phyloP scores from a whole-genome alignment of 257 asterid genomes.

The Jaltomata sinuosa region DNA sequence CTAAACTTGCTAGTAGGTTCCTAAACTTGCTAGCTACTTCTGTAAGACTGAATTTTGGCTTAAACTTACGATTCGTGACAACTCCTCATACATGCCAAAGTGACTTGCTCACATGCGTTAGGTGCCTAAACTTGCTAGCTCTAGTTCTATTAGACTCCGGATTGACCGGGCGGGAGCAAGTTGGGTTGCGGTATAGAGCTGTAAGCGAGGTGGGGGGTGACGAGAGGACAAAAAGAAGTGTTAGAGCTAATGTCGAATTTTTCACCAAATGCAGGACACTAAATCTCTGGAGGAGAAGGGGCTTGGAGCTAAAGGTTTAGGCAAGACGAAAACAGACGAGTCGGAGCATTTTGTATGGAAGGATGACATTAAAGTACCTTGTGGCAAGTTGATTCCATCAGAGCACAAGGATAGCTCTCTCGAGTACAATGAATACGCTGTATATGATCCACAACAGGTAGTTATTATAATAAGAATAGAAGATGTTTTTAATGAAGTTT shows the following conservation, averaged over 20 bases:
- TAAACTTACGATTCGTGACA: not conserved
- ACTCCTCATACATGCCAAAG: not conserved
- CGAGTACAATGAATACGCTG: constrained; percentile 77
- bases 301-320: constrained; percentile 51
- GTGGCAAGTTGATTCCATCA: constrained; percentile 53
- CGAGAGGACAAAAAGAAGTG: not conserved
- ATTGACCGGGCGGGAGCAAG: not conserved
- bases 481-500: not conserved
- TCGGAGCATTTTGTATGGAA: constrained; percentile 76
- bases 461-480: not conserved
- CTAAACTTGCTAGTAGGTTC: too few relatives aligned
- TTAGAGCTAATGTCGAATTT: not conserved
- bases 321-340: constrained; percentile 66
- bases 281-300: constrained; percentile 48
- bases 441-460: constrained; percentile 73
- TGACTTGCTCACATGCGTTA: not conserved
- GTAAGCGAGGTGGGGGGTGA: not conserved
- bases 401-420: constrained; percentile 54
- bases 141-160: not conserved
- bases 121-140: not conserved
- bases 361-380: constrained; percentile 67
- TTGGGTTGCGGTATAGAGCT: not conserved
- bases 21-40: too few relatives aligned
- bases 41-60: not conserved
- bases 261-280: constrained; percentile 19